Evolutionary conservation across 1,284 basidiomycete genomes (phyloP), one percentile per base, ranked within the genome.

Genomic region (Fistulina hepatica): DNA sequence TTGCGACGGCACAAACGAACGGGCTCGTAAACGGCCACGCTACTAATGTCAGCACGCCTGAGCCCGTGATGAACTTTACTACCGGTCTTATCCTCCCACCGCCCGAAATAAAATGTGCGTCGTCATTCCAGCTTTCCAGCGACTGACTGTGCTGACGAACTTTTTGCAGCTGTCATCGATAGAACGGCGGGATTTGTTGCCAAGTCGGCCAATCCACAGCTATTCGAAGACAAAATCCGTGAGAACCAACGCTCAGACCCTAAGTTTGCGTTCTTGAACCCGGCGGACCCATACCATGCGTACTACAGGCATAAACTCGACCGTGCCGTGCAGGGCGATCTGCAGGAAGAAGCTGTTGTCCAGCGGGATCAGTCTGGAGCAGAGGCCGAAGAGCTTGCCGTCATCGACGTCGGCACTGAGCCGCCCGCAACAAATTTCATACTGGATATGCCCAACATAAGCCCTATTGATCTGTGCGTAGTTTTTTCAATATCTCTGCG

Each of bases 261-360:
- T 46, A 91, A 94, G 62, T 97, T 97, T 69, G 86, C 91, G 40
- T 97, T 97, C 68, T 72, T 97, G 58, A 91, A 92, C 64, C 76
- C 83, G 43, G 77, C 79, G 41, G 93, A 97, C 69, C 89, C 93
- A 50, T 97, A 94, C 65, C 86, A 97, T 77, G 84, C 85, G 46
- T 97, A 97, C 65, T 97, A 97, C 59, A 77, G 83, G 54, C 79
- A 92, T 65, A 79, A 83, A 55, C 76, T 92, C 63, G 81, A 86
- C 37, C 76, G 74, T 52, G 73, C 88, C 46, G 61, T 75, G 43
- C 69, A 78, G 34, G 83, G 85, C 21, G 89, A 90, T 55, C 58
- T 76, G 11, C 71, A 79, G 17, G 83, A 85, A 38, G 19, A 13
- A 8, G 11, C 28, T 10, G 19, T 8, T 19, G 10, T 9, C 6